Evolutionary conservation across 2,329 filamentous ascomycete species (phyloP), one percentile per base, ranked within the genome.

Genomic region (Metarhizium robertsii): DNA sequence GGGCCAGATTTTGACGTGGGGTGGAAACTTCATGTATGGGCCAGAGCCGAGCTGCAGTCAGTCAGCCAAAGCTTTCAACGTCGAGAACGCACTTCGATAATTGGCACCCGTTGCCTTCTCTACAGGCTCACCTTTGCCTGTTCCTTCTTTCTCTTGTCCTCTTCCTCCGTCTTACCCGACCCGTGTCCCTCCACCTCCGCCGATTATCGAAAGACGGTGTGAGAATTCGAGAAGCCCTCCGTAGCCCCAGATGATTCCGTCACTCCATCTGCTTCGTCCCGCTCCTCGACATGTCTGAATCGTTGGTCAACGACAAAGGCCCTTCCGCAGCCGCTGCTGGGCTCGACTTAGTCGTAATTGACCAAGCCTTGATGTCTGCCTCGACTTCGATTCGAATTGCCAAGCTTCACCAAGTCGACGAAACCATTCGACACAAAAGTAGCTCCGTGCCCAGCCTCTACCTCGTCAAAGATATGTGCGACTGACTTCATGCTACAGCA

Each of bases 361-460:
- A 74, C 63, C 69, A 72, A 51, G 79, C 77, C 53, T 70, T 87
- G 58, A 74, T 76, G 53, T 85, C 83, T 46, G 86, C 85, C 50
- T 87, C 85, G 7, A 86, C 84, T 14, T 70, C 73, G 38, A 63
- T 70, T 20, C 79, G 85, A 50, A 79, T 81, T 60, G 66, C 75
- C 53, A 76, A 79, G 62, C 69, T 88, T 58, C 77, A 77, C 57
- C 63, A 65, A 43, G 71, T 88, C 48, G 77, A 84, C 60, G 83
- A 86, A 58, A 76, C 74, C 61, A 69, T 87, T 58, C 69, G 51
- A 36, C 50, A 48, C 25, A 50, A 58, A 53, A 53, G 56, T 55
- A 58, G 50, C 30, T 51, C 32, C 18, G 7, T 43, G 36, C 14
- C n/a, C 34, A 14, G 3, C 34, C 20, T 16, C n/a, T 32, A 34